Evolutionary conservation across 1,284 basidiomycete genomes (phyloP), one percentile per base, ranked within the genome.

Genomic region (Kwoniella shivajii): DNA sequence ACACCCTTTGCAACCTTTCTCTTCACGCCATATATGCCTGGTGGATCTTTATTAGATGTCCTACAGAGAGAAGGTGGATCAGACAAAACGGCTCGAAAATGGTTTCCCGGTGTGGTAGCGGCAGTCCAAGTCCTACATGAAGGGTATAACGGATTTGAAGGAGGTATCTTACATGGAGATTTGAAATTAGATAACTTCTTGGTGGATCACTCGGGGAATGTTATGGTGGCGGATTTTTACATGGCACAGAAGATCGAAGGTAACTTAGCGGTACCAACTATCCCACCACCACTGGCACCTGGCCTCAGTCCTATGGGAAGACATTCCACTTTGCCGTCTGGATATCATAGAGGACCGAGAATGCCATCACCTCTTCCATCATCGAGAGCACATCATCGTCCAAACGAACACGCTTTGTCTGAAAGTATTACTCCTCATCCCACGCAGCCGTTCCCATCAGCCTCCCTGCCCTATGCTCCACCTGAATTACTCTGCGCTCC

Each of bases 141-240:
- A 43, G 77, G 77, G 0, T 76, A 65, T 49, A 56, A 59, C 7
- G 74, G 65, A 0, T 78, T 74, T 60, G 83, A 85, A 45, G 88
- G 86, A 24, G 80, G 83, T 16, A 84, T 89, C 64, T 86, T 93
- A 51, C 93, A 97, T 79, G 85, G 91, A 64, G 93, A 99, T 78
- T 82, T 99, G 76, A 99, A 99, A 80, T 85, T 97, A 55, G 95
- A 98, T 80, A 99, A 99, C 79, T 87, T 98, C 45, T 84, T 99
- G 50, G 86, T 93, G 55, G 92, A 94, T 75, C 86, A 89, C 68
- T 84, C 84, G 75, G 90, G 90, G 49, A 82, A 42, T 20, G 69
- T 78, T 33, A 63, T 72, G 50, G 68, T 75, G 0, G 67, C 71
- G 45, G 77, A 78, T 59, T 78, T 78, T 56, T 76, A 76, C 46